Evolutionary conservation across 2,329 filamentous ascomycete species (phyloP).

Genomic region (Chaetomiaceae sp.): DNA sequence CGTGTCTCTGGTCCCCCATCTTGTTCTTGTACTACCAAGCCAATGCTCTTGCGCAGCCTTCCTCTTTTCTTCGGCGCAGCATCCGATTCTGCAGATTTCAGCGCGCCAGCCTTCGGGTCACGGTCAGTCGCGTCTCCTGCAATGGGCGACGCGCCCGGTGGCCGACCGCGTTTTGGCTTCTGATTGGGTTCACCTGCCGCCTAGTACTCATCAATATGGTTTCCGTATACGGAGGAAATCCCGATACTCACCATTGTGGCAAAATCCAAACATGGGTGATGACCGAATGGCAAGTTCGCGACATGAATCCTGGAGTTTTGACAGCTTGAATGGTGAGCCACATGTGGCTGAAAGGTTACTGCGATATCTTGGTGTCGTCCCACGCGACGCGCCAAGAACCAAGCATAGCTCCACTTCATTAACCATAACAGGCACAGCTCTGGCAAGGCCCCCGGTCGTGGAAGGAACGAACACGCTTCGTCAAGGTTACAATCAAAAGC

Average conservation of each 20-base stretch:
- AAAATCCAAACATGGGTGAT: not conserved
- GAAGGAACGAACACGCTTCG: too few species aligned
- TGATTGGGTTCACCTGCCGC: conserved; percentile 28
- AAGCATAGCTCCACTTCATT: too few species aligned
- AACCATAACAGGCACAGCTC: not conserved
- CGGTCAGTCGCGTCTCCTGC: too few species aligned
- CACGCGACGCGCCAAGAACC: too few species aligned
- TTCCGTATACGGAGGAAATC: not conserved
- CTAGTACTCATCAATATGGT: conserved; percentile 18
- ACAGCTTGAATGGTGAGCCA: conserved; percentile 4
- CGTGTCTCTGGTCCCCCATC: conserved; percentile 9
- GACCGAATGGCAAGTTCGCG: not conserved
- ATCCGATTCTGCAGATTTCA: not conserved
- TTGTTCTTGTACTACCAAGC: conserved; percentile 2
- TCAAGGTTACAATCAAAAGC: conserved; percentile 18
- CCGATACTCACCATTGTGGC: conserved; percentile 2
- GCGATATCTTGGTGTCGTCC: too few species aligned
- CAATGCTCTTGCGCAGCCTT: conserved; percentile 11
- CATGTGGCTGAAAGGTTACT: too few species aligned
- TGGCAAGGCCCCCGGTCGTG: too few species aligned
- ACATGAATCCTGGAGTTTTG: not conserved
- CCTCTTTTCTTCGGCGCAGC: conserved; percentile 15
- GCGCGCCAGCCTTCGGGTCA: too few species aligned
- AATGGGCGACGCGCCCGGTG: too few species aligned
- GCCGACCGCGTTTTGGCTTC: conserved; percentile 36